Base-by-base conservation (phyloP, 768 basidiomycete genomes). In the Leccinellum albellum region DNA sequence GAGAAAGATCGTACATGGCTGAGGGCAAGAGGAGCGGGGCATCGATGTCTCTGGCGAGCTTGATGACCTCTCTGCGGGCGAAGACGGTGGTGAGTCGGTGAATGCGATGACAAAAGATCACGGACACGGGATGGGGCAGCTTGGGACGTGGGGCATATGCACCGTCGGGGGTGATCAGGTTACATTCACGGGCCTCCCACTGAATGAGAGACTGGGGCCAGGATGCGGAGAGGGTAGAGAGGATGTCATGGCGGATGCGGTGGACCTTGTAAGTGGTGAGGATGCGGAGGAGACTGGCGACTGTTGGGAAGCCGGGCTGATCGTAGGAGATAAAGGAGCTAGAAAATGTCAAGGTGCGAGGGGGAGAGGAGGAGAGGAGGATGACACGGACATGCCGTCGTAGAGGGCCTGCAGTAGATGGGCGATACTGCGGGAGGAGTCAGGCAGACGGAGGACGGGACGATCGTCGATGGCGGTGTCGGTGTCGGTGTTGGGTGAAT, bases 1-100 rank as follows among this genome's bases (percentile, higher is more conserved):
- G 86, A 21, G 86, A 89, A 42, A 91, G 79, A 68, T 91, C 89
- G 69, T 91, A 91, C 72, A 89, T 88, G 6, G 88, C 88, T 28
- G 89, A 80, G 5, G 88, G 87, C 3, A 90, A 75, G 32, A 91
- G 79, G 61, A 83, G 79, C 0, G 74, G 74, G 0, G 83, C 77
- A 42, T 81, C 71, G 26, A 80, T 78, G 54, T 81, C 79, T 56
- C 82, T 78, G 21, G 86, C 87, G 4, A 90, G 72, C 49, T 84
- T 85, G 63, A 91, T 88, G 55, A 89, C 74, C 32, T 83, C 71
- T 61, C 88, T 89, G 63, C 29, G 48, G 35, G 37, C 26, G 17
- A 17, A 17, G 55, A 40, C 56, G 49, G 52, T 52, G 55, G 59
- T 58, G 49, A 63, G 49, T 44, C 24, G 51, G 4, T 23, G 47